Conservation (phyloP, 2,329 filamentous ascomycete species). For the Exophiala dermatitidis region DNA sequence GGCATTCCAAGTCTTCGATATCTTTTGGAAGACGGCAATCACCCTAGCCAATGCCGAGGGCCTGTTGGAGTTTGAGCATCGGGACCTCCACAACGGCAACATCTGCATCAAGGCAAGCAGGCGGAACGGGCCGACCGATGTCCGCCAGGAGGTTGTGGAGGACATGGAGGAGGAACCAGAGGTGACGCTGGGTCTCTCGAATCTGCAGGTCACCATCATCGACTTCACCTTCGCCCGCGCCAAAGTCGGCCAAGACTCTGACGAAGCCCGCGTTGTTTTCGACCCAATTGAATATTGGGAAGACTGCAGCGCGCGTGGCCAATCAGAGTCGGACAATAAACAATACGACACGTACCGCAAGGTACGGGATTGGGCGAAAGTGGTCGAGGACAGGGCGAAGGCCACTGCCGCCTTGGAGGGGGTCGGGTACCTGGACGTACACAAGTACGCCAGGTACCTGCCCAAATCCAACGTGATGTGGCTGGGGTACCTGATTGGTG, state of each 20-base stretch:
- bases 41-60: slow-evolving; percentile 56
- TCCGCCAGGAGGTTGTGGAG: slow-evolving; percentile 29
- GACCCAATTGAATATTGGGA: slow-evolving; percentile 17
- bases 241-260: slow-evolving; percentile 33
- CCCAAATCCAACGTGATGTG: slow-evolving; percentile 58
- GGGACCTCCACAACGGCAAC: slow-evolving; percentile 61
- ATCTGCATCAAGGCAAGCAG: slow-evolving; percentile 48
- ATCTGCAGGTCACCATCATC: slow-evolving; percentile 57
- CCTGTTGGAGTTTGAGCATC: slow-evolving; percentile 56
- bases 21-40: slow-evolving; percentile 61
- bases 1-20: slow-evolving; percentile 50
- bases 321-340: slow-evolving; percentile 7
- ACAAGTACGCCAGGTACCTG: slow-evolving; percentile 49
- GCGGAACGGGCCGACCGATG: slow-evolving; percentile 32
- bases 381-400: slow-evolving; percentile 22
- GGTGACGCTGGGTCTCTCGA: slow-evolving; percentile 45
- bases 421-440: slow-evolving; percentile 31
- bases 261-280: slow-evolving; percentile 11
- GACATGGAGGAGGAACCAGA: slow-evolving; percentile 31
- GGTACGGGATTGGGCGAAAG: slow-evolving; percentile 13
- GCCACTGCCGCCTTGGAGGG: slow-evolving; percentile 28
- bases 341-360: slow-evolving; percentile 17
- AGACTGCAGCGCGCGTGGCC: slow-evolving; percentile 7
- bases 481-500: slow-evolving; percentile 54
- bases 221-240: slow-evolving; percentile 63